Conservation (phyloP, 108 stramenopile genomes). For the Cyclotella kingstonii region DNA sequence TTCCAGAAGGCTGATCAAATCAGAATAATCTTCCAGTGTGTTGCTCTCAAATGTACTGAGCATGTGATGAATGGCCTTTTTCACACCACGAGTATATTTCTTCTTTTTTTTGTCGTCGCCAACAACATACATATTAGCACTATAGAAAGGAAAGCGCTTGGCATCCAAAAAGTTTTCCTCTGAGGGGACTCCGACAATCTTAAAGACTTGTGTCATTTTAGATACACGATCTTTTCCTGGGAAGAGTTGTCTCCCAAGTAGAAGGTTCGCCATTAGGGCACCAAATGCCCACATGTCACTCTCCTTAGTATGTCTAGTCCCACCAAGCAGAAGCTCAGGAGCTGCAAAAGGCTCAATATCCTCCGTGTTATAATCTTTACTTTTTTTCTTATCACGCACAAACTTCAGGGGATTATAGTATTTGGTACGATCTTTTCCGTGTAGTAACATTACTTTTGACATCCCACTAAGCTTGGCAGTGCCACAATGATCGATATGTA, state of each 20-base stretch:
- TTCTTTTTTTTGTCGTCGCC: constrained; percentile 57
- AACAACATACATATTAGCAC: constrained; percentile 37
- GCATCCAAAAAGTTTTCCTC: constrained; percentile 57
- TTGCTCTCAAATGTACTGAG: constrained; percentile 37
- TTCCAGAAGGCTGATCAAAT: constrained; percentile 69
- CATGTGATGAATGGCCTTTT: constrained; percentile 67
- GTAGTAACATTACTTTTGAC: constrained; percentile 65
- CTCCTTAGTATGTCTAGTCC: constrained; percentile 69
- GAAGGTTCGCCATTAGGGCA: constrained; percentile 69
- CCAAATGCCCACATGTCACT: constrained; percentile 87
- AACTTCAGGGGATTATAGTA: constrained; percentile 47
- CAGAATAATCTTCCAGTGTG: constrained; percentile 44
- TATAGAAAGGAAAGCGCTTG: constrained; percentile 69
- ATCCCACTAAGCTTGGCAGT: constrained; percentile 70
- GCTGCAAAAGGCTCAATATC: constrained; percentile 69
- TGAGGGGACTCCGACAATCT: constrained; percentile 72
- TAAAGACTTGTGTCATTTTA: constrained; percentile 61
- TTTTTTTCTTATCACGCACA: constrained; percentile 41
- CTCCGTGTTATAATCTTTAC: constrained; percentile 52
- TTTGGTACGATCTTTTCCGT: constrained; percentile 45
- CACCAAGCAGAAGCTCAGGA: constrained; percentile 79
- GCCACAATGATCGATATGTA: constrained; percentile 77
- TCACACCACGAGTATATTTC: constrained; percentile 74
- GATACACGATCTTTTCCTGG: constrained; percentile 68
- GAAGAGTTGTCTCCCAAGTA: constrained; percentile 77